Evolutionary conservation across 331 rosid genomes (phyloP), one percentile per base, ranked within the genome.

Genomic region (Pyracantha coccinea): DNA sequence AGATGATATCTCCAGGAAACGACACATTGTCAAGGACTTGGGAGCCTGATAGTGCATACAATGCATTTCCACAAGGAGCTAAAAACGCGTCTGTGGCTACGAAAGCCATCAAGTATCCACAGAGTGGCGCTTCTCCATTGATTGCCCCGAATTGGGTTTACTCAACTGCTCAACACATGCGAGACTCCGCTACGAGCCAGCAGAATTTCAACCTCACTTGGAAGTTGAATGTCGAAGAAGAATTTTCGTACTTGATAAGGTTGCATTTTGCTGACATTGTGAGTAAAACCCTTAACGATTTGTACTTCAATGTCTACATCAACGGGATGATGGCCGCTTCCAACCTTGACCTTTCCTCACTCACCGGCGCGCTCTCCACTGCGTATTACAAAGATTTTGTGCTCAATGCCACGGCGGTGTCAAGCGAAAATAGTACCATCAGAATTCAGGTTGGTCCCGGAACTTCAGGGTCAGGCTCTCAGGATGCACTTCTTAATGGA

Each of bases 201-300:
- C 82, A 80, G 3, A 88, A 80, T 45, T 84, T 89, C 84, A 93
- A 93, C 29, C 87, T 93, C 24, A 88, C 81, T 47, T 93, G 97
- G 98, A 75, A 65, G 75, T 44, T 93, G 67, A 74, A 77, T 35
- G 94, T 88, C n/a, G 98, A 91, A 12, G 58, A 38, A 21, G 81
- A 83, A 31, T 88, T 77, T 55, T 88, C 91, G 19, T 93, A 91
- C 71, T 82, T 91, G 84, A 78, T 93, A 32, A 89, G 98, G 69
- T 17, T 91, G 77, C 98, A 93, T 80, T 93, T 93, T 57, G 89
- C 96, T 60, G 98, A 93, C 78, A 91, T 93, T 32, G 86, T 91
- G 20, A 91, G 97, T 79, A 71, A 59, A 41, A 62, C 68, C 12
- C 81, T 89, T 0, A 69, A 82, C 16, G 69, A 27, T 64, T 70